Base-by-base conservation (phyloP, 2,329 filamentous ascomycete genomes). In the Westerdykella aurantiaca region DNA sequence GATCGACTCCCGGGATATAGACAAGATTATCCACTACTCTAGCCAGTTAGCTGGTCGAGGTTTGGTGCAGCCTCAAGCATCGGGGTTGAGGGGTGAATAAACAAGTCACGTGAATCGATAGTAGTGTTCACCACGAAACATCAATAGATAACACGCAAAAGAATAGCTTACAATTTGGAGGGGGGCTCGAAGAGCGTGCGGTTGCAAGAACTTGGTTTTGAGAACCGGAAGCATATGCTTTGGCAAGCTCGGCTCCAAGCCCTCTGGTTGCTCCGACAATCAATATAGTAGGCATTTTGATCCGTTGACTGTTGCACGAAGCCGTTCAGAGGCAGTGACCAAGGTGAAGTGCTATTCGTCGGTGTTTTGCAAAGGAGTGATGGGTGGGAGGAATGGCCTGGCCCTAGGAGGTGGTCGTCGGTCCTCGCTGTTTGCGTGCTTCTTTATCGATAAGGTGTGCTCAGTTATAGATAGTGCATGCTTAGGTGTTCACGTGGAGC, bases 211-310 rank as follows among this genome's bases (percentile, higher is more conserved):
- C 79, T 6, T 66, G 69, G 37, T 72, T 75, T 23, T 66, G 55
- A 10, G 52, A 13, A 33, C 57, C 41, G n/a, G 51, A 49, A 17
- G 76, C 73, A 56, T 87, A 86, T 38, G 74, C 66, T 50, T 78
- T 77, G 23, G 73, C 72, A 22, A 87, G 71, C 14, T 78, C 77
- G 39, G 77, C 78, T 3, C 84, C 84, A 3, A 87, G 73, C 42
- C 84, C 84, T 34, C 83, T 75, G 1, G 82, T 86, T 3, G 81
- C 83, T 38, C 83, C 83, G 22, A 88, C 71, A 22, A 88, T 73
- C 2, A 87, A 73, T 29, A 83, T 68, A 31, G 71, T 73, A 34
- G 58, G 45, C 61, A 64, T 64, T 5, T 33, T 46, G 25, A 29
- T 29, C 9, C 4, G 25, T 29, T 29, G 25, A 7, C 7, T 3